phyloP scores from a whole-genome alignment of 371 early-diverging fungal genomes.

The Actinomortierella ambigua region DNA sequence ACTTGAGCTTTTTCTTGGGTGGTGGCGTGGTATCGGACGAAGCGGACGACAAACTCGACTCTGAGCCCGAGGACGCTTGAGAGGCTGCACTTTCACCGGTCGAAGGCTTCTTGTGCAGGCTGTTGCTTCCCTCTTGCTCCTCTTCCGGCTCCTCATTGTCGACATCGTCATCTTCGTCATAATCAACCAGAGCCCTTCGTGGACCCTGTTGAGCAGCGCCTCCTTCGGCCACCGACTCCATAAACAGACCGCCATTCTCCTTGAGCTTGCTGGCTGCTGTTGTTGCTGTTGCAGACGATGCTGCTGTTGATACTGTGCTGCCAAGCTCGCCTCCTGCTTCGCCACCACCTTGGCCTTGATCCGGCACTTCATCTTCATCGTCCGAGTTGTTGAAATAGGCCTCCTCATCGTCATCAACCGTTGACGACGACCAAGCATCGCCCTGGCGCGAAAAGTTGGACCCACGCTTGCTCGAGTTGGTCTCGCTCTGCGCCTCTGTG shows the following conservation, averaged over 20 bases:
- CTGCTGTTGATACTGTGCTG: too few species aligned
- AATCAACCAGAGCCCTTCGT: conserved; percentile 33
- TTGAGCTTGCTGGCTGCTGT: too few species aligned
- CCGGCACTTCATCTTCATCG: conserved; percentile 57
- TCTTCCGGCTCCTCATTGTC: conserved; percentile 23
- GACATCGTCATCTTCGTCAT: conserved; percentile 39
- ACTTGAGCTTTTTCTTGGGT: conserved; percentile 24
- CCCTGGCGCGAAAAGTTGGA: not conserved
- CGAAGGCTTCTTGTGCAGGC: not conserved
- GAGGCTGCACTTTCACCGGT: too few species aligned
- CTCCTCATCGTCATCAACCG: conserved; percentile 80
- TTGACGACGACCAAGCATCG: conserved; percentile 65
- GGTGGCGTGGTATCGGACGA: conserved; percentile 9
- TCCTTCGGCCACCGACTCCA: too few species aligned
- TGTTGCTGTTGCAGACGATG: too few species aligned
- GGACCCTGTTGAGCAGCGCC: not conserved
- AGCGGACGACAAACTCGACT: conserved; percentile 2
- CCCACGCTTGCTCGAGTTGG: conserved; percentile 19
- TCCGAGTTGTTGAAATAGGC: conserved; percentile 83
- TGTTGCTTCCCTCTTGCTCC: too few species aligned
- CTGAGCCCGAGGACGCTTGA: conserved; percentile 2
- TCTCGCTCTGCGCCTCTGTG: conserved; percentile 22
- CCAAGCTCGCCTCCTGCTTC: conserved; percentile 5
- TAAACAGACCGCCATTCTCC: too few species aligned
- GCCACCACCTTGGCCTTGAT: conserved; percentile 25